These are phyloP conservation scores for Candida coquimbonensis DNA, from an alignment of 805 yeast species.

Conservation along the genomic window DNA sequence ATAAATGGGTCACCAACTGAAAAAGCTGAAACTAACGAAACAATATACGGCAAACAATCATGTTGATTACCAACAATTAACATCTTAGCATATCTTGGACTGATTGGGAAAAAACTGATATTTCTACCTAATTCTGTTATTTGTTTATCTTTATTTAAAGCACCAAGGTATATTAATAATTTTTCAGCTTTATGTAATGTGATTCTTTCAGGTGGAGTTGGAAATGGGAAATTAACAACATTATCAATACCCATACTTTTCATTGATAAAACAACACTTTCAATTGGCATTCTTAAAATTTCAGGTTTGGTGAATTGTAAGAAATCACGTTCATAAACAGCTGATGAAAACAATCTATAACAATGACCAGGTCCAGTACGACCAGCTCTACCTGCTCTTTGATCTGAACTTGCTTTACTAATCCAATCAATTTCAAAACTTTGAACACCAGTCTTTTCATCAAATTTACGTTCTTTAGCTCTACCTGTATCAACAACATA, in stretches of 20 bases:
- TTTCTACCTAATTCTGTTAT: constrained; percentile 76
- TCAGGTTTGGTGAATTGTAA: constrained; percentile 82
- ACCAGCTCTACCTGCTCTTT: constrained; percentile 96
- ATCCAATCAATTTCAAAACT: constrained; percentile 89
- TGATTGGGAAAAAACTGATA: constrained; percentile 87
- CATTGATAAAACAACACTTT: constrained; percentile 92
- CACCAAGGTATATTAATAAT: constrained; percentile 68
- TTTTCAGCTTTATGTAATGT: constrained; percentile 60
- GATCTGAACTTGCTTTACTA: constrained; percentile 92
- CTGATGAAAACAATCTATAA: constrained; percentile 87
- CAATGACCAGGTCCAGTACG: constrained; percentile 99
- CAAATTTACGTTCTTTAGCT: constrained; percentile 77
- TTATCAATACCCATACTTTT: constrained; percentile 95
- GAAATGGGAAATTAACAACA: constrained; percentile 88
- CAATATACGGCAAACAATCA: constrained; percentile 78
- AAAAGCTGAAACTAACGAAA: constrained; percentile 85
- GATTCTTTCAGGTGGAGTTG: constrained; percentile 76
- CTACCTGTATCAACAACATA: constrained; percentile 96
- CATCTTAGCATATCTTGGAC: constrained; percentile 91
- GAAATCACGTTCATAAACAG: constrained; percentile 84
- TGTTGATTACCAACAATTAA: constrained; percentile 81
- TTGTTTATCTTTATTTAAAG: constrained; percentile 44
- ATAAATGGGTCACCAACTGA: constrained; percentile 92
- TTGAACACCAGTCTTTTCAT: constrained; percentile 84
- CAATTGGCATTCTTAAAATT: constrained; percentile 91